phyloP scores from a whole-genome alignment of 2,329 filamentous ascomycete species.

The Aspergillus intermedius region DNA sequence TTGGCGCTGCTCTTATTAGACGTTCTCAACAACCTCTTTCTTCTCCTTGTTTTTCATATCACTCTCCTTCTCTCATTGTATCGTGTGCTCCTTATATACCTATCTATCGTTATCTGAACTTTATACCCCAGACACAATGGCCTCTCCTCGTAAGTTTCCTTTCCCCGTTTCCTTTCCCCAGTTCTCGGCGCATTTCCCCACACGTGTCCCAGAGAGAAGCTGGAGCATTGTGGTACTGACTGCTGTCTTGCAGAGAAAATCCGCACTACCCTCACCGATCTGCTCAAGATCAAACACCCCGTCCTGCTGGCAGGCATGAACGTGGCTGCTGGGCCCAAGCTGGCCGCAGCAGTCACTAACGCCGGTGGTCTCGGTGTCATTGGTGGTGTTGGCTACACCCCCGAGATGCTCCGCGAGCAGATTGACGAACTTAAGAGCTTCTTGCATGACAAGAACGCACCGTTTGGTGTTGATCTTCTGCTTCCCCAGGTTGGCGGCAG shows the following conservation, averaged over 20 bases:
- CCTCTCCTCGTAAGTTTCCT: slow-evolving; percentile 65
- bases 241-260: slow-evolving; percentile 62
- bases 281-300: slow-evolving; percentile 96
- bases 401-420: slow-evolving; percentile 93
- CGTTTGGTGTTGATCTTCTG: slow-evolving; percentile 89
- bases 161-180: slow-evolving; percentile 28
- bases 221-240: slow-evolving; percentile 17
- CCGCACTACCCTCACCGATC: slow-evolving; percentile 86
- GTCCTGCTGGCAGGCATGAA: slow-evolving; percentile 98
- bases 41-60: background rate
- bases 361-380: slow-evolving; percentile 95
- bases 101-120: background rate
- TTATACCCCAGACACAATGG: slow-evolving; percentile 47
- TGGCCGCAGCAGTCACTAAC: slow-evolving; percentile 94
- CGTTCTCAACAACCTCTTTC: background rate
- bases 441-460: slow-evolving; percentile 82
- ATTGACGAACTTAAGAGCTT: slow-evolving; percentile 88
- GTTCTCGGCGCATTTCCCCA: slow-evolving; percentile 1
- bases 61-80: background rate
- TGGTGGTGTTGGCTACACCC: slow-evolving; percentile 84
- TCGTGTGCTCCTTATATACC: background rate
- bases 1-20: background rate
- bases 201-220: slow-evolving; percentile 1
- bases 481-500: slow-evolving; percentile 90
- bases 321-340: slow-evolving; percentile 91